Evolutionary conservation across 345 rosid species (phyloP), one percentile per base, ranked within the genome.

Genomic region (Cardamine occulta): DNA sequence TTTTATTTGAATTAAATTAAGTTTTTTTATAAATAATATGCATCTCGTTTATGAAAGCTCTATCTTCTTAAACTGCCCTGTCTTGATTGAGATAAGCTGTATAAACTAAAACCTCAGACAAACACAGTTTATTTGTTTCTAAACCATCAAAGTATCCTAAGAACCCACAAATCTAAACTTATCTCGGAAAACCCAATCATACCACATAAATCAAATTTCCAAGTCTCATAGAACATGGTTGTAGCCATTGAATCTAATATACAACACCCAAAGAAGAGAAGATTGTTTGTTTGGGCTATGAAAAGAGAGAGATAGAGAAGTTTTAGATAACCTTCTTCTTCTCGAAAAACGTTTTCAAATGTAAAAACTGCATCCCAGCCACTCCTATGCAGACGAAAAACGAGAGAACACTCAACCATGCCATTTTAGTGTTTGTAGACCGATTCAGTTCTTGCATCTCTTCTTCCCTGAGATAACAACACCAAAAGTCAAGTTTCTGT

Each of bases 331-430:
- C 86, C 84, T 92, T 92, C 91, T 89, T 90, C 81, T 92, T 95
- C 89, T 95, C 85, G 72, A 92, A 95, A 85, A 92, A 95, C 37
- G 86, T 86, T 90, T 92, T 92, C 85, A 95, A 79, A 74, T 95
- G 99, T 90, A 97, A 74, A 34, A 83, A 82, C 70, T 95, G 99
- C 85, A 95, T 21, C 24, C 91, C 97, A 2, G 96, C 97, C 14
- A 92, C 97, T 21, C 97, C 85, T 51, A 92, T 56, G 87, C 93
- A 89, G 28, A 95, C 85, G 42, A 84, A 53, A 15, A 92, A 91
- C 0, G 97, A 92, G 24, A 95, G 84, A 14, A 88, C 58, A 76
- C 97, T 85, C 55, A 95, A 74, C 91, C 87, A 84, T 12, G 87
- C 93, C 99, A 95, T 95, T 73, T 75, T 92, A 7, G 85, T 48